Evolutionary conservation across 2,329 filamentous ascomycete genomes (phyloP).

Genomic region (Claviceps sp.): DNA sequence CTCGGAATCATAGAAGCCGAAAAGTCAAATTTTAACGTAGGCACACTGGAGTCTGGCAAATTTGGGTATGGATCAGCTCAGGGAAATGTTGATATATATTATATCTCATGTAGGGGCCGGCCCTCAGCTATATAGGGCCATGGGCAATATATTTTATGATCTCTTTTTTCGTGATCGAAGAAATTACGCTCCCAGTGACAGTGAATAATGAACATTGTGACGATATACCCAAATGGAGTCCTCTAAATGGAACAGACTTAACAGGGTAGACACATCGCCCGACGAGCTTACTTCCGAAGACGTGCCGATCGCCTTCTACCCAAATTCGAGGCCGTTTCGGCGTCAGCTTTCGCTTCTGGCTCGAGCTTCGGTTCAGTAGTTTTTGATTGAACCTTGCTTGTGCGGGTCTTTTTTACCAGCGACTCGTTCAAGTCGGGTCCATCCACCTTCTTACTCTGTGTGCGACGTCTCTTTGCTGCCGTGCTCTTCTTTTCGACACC

Average conservation of each 20-base stretch:
- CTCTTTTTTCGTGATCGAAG: no score
- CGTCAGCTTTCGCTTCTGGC: background rate
- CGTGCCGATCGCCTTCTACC: constrained; percentile 10
- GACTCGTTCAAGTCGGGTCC: constrained; percentile 11
- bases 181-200: no score
- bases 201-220: no score
- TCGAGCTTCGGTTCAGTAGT: constrained; percentile 6
- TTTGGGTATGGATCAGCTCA: no score
- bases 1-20: no score
- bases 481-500: constrained; percentile 8
- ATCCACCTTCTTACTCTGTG: constrained; percentile 14
- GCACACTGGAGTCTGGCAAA: no score
- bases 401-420: constrained; percentile 16
- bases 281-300: background rate
- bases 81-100: no score
- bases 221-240: background rate
- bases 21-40: no score
- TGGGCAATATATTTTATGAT: no score
- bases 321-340: background rate
- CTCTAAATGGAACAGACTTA: background rate
- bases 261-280: background rate
- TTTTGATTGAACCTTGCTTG: constrained; percentile 9
- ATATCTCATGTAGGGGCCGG: no score
- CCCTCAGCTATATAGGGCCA: no score
- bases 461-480: constrained; percentile 13